Evolutionary conservation across 73 alveolate genomes (phyloP), one percentile per base, ranked within the genome.

Genomic region (Stentor roeselii): DNA sequence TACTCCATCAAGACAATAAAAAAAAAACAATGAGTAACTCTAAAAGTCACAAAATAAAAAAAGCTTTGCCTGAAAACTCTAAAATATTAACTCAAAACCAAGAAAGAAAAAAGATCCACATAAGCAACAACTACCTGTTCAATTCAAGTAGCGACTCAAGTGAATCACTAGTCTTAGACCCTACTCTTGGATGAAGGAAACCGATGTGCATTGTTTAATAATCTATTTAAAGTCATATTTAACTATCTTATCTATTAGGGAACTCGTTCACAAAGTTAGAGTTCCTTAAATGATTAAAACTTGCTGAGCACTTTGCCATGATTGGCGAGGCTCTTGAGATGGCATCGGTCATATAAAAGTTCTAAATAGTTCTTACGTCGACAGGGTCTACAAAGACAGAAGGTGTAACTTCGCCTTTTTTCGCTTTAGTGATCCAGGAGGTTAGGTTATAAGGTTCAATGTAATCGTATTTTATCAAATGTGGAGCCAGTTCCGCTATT

Each of bases 401-500:
- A 27, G 32, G n/a, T 14, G 11, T 34, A 21, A 76, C 84, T 37
- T 76, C 74, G 34, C 74, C 74, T 76, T 76, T 76, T 0, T 14
- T 35, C 59, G 89, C 84, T 83, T 84, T 75, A 37, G 86, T 39
- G 11, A 93, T 91, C 37, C 94, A 32, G 60, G 86, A 85, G 40
- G 92, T 96, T 75, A 90, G 92, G 27, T 93, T 92, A 42, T 90
- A 42, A 14, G 93, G 90, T 59, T 94, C 98, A 88, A 93, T 82
- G 42, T 60, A 88, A 83, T 94, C 98, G 60, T 85, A 94, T 75
- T 91, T 94, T 3, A 94, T 89, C 41, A 94, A 78, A 86, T 94
- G 98, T 32, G 98, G 98, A 39, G 98, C 98, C 39, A 94, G 83
- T 61, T 94, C 98, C 39, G 97, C 97, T 1, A 94, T 60, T 86